phyloP scores from a whole-genome alignment of 2,329 filamentous ascomycete species.

The Arachnomyces sp. region DNA sequence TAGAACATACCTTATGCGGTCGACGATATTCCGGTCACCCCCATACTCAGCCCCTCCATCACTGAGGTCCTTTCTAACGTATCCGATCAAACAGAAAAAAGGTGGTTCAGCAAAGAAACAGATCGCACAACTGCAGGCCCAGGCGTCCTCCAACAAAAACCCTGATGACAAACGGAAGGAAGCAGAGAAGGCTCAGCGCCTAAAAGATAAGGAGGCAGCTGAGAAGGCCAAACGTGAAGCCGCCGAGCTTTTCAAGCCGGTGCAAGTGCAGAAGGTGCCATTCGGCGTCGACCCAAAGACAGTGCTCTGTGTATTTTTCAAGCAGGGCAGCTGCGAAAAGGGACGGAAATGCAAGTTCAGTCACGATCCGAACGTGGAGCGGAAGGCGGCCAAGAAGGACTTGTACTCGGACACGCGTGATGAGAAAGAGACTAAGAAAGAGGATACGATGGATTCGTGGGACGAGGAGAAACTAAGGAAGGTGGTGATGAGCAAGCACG shows the following conservation, averaged over 20 bases:
- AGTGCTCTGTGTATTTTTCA: slow-evolving; percentile 91
- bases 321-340: slow-evolving; percentile 96
- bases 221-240: slow-evolving; percentile 76
- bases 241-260: slow-evolving; percentile 77
- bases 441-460: slow-evolving; percentile 92
- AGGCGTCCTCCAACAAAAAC: slow-evolving; percentile 66
- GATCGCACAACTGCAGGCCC: slow-evolving; percentile 73
- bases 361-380: slow-evolving; percentile 80
- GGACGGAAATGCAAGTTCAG: slow-evolving; percentile 97
- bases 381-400: slow-evolving; percentile 87
- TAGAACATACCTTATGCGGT: slow-evolving; percentile 14
- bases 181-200: slow-evolving; percentile 56
- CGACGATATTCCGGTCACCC: slow-evolving; percentile 1
- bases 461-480: slow-evolving; percentile 90
- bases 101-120: slow-evolving; percentile 81
- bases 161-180: slow-evolving; percentile 79
- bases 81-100: slow-evolving; percentile 59
- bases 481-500: slow-evolving; percentile 92
- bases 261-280: slow-evolving; percentile 94
- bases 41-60: not conserved
- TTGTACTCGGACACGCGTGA: slow-evolving; percentile 79
- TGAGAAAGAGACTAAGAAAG: slow-evolving; percentile 65
- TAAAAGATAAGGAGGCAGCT: slow-evolving; percentile 84
- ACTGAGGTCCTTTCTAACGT: not conserved
- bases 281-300: slow-evolving; percentile 98